Conservation (phyloP, 305 asterid species). For the Nicotiana rustica region DNA sequence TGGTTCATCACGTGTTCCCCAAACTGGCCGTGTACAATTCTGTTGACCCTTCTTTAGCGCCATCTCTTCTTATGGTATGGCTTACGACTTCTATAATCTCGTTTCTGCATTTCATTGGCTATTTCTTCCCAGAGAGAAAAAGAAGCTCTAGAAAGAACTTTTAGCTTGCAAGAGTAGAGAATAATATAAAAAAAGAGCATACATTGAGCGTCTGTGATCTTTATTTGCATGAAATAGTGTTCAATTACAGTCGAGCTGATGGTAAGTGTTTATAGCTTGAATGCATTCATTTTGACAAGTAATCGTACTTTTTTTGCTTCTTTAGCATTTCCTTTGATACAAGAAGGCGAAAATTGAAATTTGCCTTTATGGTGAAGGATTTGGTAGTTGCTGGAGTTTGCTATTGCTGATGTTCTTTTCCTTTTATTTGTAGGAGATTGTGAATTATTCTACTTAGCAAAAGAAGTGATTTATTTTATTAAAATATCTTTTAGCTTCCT, state of each 20-base stretch:
- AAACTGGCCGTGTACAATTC: slow-evolving; percentile 99
- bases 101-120: slow-evolving; percentile 27
- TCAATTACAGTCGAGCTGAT: slow-evolving; percentile 1
- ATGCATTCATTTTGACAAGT: slow-evolving; percentile 11
- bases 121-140: slow-evolving; percentile 33
- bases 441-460: slow-evolving; percentile 11
- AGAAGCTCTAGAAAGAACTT: neutral
- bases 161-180: slow-evolving; percentile 15
- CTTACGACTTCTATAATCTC: slow-evolving; percentile 12
- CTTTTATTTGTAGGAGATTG: slow-evolving; percentile 24
- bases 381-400: slow-evolving; percentile 14
- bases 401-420: slow-evolving; percentile 14
- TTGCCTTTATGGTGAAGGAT: slow-evolving; percentile 20
- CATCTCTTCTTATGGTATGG: slow-evolving; percentile 95
- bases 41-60: slow-evolving; percentile 98
- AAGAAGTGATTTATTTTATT: neutral
- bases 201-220: neutral
- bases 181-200: slow-evolving; percentile 7
- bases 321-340: slow-evolving; percentile 21
- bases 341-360: neutral
- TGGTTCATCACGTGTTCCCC: slow-evolving; percentile 94
- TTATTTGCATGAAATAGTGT: slow-evolving; percentile 21
- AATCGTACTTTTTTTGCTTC: slow-evolving; percentile 9
- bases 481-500: slow-evolving; percentile 27
- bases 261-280: neutral